Evolutionary conservation across 2,329 filamentous ascomycete species (phyloP), one percentile per base, ranked within the genome.

Genomic region (Bipolaris gigantea): DNA sequence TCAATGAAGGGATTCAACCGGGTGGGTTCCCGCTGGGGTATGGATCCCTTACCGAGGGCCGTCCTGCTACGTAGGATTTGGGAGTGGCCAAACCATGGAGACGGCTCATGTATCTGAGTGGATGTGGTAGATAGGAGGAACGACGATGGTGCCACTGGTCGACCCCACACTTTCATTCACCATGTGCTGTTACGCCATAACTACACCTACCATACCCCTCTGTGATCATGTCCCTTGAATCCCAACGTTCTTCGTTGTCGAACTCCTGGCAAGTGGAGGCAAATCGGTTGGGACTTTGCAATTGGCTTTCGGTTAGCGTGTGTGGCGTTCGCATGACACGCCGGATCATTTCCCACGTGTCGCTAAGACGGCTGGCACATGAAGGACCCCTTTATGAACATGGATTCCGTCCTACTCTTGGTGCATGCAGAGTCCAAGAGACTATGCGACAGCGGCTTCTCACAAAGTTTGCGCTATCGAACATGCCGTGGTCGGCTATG

Each of bases 381-480:
- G 38, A 42, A 32, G 38, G 45, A 50, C 44, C 46, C 50, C 50
- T 50, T 49, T 50, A 27, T 21, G 33, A 23, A 44, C 27, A 18
- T 30, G 27, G 27, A 11, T 10, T 11, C 25, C 49, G 30, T 15
- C 19, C 23, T 8, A 43, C 39, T 42, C 32, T 36, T 23, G 42
- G 27, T 11, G 13, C 27, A 30, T 30, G 27, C 27, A 30, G 27
- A 18, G 15, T 33, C 32, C 45, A 25, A n/a, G 6, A 25, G 4
- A 34, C 32, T 53, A 19, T 44, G 23, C 46, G 38, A 46, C 46
- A 44, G 40, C 25, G 32, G 23, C 32, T 42, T 7, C 33, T 50
- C 23, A 39, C 23, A 53, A 33, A 34, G 39, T 53, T 50, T 33
- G 34, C 45, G 39, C 50, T 50, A 53, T 53, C 33, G 50, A 36